Conservation (phyloP, 352 stramenopile genomes). For the Phytophthora agathidicida region DNA sequence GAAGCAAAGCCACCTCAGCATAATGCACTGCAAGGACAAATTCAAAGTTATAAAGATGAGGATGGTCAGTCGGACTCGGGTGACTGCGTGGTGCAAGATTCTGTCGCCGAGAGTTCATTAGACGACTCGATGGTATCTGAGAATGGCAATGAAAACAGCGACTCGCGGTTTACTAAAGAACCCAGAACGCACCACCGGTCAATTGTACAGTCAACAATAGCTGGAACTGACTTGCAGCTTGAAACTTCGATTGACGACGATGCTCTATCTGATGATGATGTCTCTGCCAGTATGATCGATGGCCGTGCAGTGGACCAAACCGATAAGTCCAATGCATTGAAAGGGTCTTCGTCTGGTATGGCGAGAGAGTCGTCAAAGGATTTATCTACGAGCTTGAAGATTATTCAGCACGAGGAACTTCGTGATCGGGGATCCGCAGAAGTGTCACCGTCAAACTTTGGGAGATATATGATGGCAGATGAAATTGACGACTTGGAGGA, state of each 20-base stretch:
- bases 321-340: neutral
- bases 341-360: neutral
- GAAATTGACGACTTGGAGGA: neutral
- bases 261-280: slow-evolving; percentile 8
- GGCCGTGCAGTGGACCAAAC: neutral
- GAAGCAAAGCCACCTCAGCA: slow-evolving; percentile 3
- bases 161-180: neutral
- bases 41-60: slow-evolving; percentile 1
- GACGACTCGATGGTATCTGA: slow-evolving; percentile 20
- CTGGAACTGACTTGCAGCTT: neutral
- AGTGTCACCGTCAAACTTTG: neutral
- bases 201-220: neutral
- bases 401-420: neutral
- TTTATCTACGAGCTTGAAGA: neutral
- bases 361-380: neutral
- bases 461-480: neutral
- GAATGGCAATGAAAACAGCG: slow-evolving; percentile 1
- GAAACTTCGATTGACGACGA: slow-evolving; percentile 13
- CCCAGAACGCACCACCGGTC: neutral
- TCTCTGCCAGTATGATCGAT: neutral
- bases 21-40: neutral
- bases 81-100: too few relatives aligned
- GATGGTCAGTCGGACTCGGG: slow-evolving; percentile 12
- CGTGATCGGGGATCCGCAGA: neutral
- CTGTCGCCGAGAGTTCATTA: slow-evolving; percentile 1